Conservation (phyloP, 306 rosid species). For the Trifolium dubium region DNA sequence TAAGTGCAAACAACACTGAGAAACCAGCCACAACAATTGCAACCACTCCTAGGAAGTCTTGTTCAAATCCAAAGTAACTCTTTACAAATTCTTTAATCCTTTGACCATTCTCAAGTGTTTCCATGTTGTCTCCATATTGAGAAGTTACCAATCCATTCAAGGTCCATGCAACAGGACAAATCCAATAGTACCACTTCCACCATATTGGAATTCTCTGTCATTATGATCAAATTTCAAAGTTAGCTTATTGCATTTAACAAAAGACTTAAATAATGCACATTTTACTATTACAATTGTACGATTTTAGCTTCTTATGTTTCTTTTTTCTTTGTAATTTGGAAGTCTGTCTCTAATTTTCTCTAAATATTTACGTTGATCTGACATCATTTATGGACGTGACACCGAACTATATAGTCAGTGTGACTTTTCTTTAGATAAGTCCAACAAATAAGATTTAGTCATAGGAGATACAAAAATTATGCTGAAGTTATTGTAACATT, state of each 20-base stretch:
- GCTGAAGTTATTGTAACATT: too few species aligned
- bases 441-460: background rate
- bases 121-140: constrained; percentile 65
- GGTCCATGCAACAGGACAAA: constrained; percentile 87
- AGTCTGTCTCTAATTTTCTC: too few species aligned
- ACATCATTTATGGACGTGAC: too few species aligned
- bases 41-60: constrained; percentile 62
- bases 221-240: background rate
- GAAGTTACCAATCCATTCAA: constrained; percentile 74
- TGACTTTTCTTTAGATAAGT: background rate
- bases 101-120: constrained; percentile 66
- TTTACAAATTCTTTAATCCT: constrained; percentile 64
- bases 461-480: background rate
- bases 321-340: too few species aligned
- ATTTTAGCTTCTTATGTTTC: too few species aligned
- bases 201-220: constrained; percentile 85
- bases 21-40: constrained; percentile 67
- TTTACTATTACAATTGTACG: too few species aligned
- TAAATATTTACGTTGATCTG: too few species aligned
- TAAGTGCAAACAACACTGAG: constrained; percentile 66
- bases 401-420: too few species aligned
- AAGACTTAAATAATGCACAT: too few species aligned
- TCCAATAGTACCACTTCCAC: constrained; percentile 92
- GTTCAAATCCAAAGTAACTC: constrained; percentile 66
- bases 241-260: constrained; percentile 19